A percentile compares a stretch with the other conserved stretches of the same genome.
These are phyloP conservation scores for Colletotrichum scovillei DNA, from an alignment of 2,329 filamentous ascomycete species.

Conservation along the genomic window DNA sequence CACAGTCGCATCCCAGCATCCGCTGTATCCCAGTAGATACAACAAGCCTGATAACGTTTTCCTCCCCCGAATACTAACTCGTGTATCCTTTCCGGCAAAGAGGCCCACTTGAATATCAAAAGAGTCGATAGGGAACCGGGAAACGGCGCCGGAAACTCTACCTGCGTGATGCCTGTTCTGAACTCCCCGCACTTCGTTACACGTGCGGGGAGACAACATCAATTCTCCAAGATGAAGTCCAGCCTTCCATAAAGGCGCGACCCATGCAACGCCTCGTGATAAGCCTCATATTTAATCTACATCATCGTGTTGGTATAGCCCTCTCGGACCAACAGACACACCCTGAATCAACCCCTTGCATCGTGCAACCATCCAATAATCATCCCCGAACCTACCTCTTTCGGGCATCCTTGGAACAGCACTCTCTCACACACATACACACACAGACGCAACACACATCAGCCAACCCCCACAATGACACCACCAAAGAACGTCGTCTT, in stretches of 20 bases:
- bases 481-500: constrained; percentile 58
- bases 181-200: background rate
- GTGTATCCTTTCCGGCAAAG: background rate
- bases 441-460: background rate
- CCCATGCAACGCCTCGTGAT: background rate
- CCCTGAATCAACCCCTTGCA: background rate
- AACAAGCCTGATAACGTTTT: background rate
- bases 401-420: background rate
- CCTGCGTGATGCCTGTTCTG: background rate
- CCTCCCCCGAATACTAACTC: background rate
- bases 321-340: background rate
- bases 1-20: background rate
- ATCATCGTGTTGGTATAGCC: background rate
- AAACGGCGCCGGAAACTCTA: background rate
- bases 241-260: background rate
- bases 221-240: background rate
- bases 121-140: background rate
- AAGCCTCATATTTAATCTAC: constrained; percentile 15
- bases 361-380: background rate
- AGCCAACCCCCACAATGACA: background rate
- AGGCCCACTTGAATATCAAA: background rate
- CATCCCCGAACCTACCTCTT: background rate
- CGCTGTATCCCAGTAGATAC: background rate
- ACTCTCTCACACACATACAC: background rate
- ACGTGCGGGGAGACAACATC: constrained; percentile 16